Conservation (phyloP, 306 rosid species). For the Quercus dentata region DNA sequence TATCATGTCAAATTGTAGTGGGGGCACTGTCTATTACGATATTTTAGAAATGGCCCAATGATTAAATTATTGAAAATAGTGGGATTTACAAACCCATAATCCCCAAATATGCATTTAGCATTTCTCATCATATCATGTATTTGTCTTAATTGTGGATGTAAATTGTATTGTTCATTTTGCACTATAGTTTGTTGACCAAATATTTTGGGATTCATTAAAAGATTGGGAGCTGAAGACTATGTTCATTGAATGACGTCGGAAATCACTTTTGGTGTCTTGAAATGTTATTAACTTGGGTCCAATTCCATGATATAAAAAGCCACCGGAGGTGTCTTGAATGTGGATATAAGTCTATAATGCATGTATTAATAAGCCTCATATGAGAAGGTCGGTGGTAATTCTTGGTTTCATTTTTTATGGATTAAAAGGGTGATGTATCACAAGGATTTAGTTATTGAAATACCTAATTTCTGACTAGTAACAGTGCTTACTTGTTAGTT, state of each 20-base stretch:
- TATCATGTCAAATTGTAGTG: not conserved
- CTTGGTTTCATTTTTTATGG: too few species aligned
- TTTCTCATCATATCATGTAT: too few species aligned
- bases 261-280: not conserved
- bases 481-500: too few species aligned
- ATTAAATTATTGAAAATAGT: not conserved
- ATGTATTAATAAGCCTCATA: too few species aligned
- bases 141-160: not conserved
- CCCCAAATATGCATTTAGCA: too few species aligned
- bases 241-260: not conserved
- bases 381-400: too few species aligned
- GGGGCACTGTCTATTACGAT: not conserved
- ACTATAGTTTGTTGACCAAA: not conserved
- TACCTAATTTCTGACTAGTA: too few species aligned
- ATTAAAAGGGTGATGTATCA: too few species aligned
- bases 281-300: not conserved
- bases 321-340: too few species aligned
- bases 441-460: too few species aligned
- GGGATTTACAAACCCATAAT: not conserved
- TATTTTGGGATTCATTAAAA: not conserved
- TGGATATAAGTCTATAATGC: too few species aligned
- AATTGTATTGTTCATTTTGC: not conserved
- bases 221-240: not conserved
- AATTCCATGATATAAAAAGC: not conserved
- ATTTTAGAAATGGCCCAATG: not conserved